Evolutionary conservation across 208 protist species (phyloP).

Genomic region (Leishmania tropica): DNA sequence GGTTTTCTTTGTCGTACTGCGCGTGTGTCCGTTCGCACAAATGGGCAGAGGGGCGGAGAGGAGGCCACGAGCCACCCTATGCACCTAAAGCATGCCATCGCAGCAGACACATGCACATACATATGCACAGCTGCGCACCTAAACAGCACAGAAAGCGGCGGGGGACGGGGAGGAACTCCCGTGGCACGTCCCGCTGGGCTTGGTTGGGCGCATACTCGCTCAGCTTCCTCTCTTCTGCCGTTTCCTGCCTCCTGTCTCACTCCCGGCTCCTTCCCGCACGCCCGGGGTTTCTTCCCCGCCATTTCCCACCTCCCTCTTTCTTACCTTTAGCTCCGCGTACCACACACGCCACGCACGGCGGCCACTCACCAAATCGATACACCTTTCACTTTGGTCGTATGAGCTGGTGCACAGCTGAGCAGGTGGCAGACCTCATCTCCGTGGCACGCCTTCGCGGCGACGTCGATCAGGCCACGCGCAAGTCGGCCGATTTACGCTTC

Average conservation of each 20-base stretch:
- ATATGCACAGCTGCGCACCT: not conserved
- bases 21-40: not conserved
- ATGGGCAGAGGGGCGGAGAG: not conserved
- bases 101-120: not conserved
- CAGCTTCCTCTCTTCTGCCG: not conserved
- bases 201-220: not conserved
- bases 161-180: no score
- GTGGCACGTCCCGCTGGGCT: no score
- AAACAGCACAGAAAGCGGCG: not conserved
- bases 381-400: conserved; percentile 10
- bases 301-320: not conserved
- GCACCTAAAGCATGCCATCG: not conserved
- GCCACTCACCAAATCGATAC: not conserved
- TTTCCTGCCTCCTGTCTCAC: not conserved
- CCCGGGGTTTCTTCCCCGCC: not conserved
- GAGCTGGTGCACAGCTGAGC: conserved; percentile 45
- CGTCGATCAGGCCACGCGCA: conserved; percentile 33
- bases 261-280: not conserved
- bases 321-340: not conserved
- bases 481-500: conserved; percentile 40
- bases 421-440: conserved; percentile 37
- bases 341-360: not conserved
- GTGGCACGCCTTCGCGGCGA: conserved; percentile 33
- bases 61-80: not conserved
- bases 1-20: not conserved